These are phyloP conservation scores for Alternaria novae-zelandiae DNA, from an alignment of 2,329 filamentous ascomycete genomes.

Conservation along the genomic window DNA sequence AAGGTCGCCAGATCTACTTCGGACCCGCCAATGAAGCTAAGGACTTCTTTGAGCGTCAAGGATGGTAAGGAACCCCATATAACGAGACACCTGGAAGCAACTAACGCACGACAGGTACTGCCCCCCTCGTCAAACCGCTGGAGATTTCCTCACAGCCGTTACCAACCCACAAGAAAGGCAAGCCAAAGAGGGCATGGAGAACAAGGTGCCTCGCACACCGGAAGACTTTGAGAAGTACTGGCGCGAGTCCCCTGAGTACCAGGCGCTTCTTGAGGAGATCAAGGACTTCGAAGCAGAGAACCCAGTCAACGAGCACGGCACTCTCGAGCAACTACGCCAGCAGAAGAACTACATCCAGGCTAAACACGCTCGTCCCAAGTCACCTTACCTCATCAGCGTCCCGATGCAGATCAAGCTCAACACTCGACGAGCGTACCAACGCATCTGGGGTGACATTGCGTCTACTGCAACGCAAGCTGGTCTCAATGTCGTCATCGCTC, in stretches of 20 bases:
- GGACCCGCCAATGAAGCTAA: constrained; percentile 67
- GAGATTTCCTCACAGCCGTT: constrained; percentile 78
- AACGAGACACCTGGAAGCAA: neutral
- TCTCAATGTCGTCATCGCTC: constrained; percentile 61
- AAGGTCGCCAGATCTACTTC: constrained; percentile 79
- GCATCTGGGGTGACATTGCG: constrained; percentile 43
- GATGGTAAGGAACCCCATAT: constrained; percentile 54
- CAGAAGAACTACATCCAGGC: constrained; percentile 60
- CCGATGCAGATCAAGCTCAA: constrained; percentile 52
- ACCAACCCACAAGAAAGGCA: constrained; percentile 59
- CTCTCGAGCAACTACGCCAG: constrained; percentile 43
- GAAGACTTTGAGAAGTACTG: constrained; percentile 59
- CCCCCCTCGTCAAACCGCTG: constrained; percentile 70
- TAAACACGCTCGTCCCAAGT: constrained; percentile 61
- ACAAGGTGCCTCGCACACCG: constrained; percentile 55
- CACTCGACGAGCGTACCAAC: constrained; percentile 41
- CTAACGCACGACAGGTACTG: constrained; percentile 52
- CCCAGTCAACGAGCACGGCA: constrained; percentile 51
- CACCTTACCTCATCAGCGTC: constrained; percentile 64
- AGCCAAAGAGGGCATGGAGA: constrained; percentile 51
- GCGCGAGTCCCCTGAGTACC: constrained; percentile 58
- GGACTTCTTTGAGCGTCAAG: constrained; percentile 70
- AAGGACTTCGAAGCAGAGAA: constrained; percentile 57
- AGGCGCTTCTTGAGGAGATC: constrained; percentile 56
- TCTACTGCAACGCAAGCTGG: constrained; percentile 46